Base-by-base conservation (phyloP, 495 filamentous ascomycete species). In the Echria macrotheca region DNA sequence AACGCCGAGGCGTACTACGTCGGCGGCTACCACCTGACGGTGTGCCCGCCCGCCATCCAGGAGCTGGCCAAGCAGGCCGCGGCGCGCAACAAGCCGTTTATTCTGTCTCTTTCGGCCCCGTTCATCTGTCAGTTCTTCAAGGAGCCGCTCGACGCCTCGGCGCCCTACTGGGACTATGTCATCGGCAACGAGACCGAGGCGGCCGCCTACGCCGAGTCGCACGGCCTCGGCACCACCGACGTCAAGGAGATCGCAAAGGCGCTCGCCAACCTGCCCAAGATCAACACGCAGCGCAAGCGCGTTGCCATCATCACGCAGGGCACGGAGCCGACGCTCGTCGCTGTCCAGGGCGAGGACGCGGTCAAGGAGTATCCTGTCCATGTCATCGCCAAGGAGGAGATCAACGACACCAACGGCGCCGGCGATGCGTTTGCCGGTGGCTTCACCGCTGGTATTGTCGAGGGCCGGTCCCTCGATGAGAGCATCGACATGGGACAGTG, bases 41-140 rank as follows among this genome's bases (percentile, higher is more conserved):
- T 97, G 53, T 94, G 84, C 72, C 89, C 91, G 25, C 85, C 87
- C 17, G 94, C 93, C 47, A 85, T 91, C 58, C 69, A 89, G 70
- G 88, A 89, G 54, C 79, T 99, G 18, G 90, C 81, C 47, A 82
- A 96, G 66, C 86, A 96, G 69, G 91, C 93, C 28, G 90, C 86
- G 11, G 73, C 73, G 23, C 82, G 89, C 69, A 84, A 95, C 76
- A 97, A 97, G 85, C 64, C 78, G 43, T 95, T 97, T 71, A 80
- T 90, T 60, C 81, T 98, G 49, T 89, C 86, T 49, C 78, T 98
- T 31, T 89, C 85, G 31, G 93, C 93, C 17, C 93, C 94, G 23
- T 99, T 97, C 80, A 94, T 99, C 55, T 72, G 86, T 29, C 84
- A 91, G 68, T 95, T 95, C 80, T 99, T 96, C 82, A 97, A 96